Evolutionary conservation across 2,329 filamentous ascomycete genomes (phyloP), one percentile per base, ranked within the genome.

Genomic region (Pezicula carpinea): DNA sequence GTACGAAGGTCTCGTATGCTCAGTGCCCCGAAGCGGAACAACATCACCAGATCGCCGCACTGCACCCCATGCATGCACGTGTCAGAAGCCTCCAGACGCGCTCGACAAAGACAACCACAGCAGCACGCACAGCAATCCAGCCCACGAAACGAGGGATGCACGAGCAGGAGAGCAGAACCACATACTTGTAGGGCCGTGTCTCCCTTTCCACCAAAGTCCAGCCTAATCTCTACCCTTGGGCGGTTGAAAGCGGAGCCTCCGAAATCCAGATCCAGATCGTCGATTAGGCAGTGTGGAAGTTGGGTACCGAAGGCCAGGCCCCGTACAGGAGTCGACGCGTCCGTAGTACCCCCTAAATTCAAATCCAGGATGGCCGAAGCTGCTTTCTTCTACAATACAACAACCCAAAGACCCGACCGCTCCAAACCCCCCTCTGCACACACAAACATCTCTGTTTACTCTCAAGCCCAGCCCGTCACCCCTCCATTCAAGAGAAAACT

Each of bases 301-400:
- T 38, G 26, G 26, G 10, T 10, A 11, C 26, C 8, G 13, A 11
- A 29, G 21, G 15, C 35, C 17, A 38, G 35, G 35, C 21, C 17
- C n/a, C 35, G 18, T 18, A 38, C 35, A 18, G n/a, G n/a, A n/a
- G 26, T 29, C 3, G 26, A 14, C 19, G 19, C 15, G 36, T 22
- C 19, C 11, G 17, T 17, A 21, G 38, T 15, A 23, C n/a, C 38
- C 38, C 38, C 38, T 40, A 40, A 40, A 29, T 11, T 43, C 42
- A 40, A 40, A 29, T 11, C 39, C 42, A 50, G 15, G 22, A 60
- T 60, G 56, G 44, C 53, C n/a, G 58, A 60, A 46, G 55, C 54
- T 19, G 54, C 49, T 17, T 58, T 60, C 43, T 60, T 57, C 36
- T 54, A 52, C 42, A 56, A 58, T 39, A 45, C 47, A 23, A 55